Base-by-base conservation (phyloP, 805 yeast species). In the Blastobotrys muscicola region DNA sequence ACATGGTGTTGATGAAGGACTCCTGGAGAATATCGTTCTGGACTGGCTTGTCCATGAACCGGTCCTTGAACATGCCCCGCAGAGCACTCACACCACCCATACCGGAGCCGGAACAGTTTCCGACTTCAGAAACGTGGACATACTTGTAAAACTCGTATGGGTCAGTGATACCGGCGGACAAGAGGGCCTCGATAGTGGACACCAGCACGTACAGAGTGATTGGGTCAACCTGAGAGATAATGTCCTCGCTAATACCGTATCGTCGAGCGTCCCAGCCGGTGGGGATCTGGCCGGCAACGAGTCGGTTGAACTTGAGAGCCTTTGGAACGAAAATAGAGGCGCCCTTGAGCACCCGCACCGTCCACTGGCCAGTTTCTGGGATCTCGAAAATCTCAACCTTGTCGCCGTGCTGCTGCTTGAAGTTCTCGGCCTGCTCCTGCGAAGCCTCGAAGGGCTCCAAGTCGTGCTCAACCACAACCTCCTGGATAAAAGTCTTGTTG, bases 41-140 rank as follows among this genome's bases (percentile, higher is more conserved):
- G 44, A 89, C 96, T 44, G 95, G 96, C 67, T 74, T 74, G 65
- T 92, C 99, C 56, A 77, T 71, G 71, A 75, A 92, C 71, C 99
- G 81, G 62, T 90, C 95, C 68, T 76, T 87, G 75, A 87, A 92
- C 97, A 92, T 92, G 57, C 96, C 97, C 66, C 94, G 85, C 61
- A 92, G 70, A 42, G 99, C 98, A 56, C 83, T 65, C 58, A 90
- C 94, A 82, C 99, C 99, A 70, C 99, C 99, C 95, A 92, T 90
- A 78, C 99, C 99, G 45, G 97, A 87, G 72, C 99, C 99, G 39
- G 95, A 83, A 76, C 97, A 89, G 77, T 90, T 94, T 72, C 98
- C 99, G 55, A 92, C 87, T 69, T 92, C 97, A 38, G 97, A 87
- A 45, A 92, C 94, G 66, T 92, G 99, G 41, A 94, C 95, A 64